Evolutionary conservation across 1,284 basidiomycete genomes (phyloP).

Genomic region (Hypsizygus ulmarius): DNA sequence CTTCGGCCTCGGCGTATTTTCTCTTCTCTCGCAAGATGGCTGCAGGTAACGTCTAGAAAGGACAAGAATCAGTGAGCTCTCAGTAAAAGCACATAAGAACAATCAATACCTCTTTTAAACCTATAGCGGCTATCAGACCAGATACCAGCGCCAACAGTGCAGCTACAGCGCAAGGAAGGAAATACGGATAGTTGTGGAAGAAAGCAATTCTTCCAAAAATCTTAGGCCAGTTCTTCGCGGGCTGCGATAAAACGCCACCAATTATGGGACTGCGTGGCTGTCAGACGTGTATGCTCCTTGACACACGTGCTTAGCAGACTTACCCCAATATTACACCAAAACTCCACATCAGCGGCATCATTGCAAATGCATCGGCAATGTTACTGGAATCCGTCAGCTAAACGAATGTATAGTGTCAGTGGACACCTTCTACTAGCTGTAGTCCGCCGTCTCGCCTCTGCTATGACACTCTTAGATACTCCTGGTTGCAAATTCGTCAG

Average conservation of each 20-base stretch:
- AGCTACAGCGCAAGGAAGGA: conserved; percentile 49
- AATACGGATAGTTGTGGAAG: conserved; percentile 50
- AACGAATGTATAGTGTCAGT: background rate
- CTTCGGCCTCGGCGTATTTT: conserved; percentile 9
- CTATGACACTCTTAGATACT: conserved; percentile 44
- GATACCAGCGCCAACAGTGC: conserved; percentile 27
- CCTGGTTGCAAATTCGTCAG: conserved; percentile 7
- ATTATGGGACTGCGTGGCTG: conserved; percentile 37
- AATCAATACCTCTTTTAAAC: conserved; percentile 35
- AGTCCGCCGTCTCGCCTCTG: conserved; percentile 30
- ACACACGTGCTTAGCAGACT: background rate
- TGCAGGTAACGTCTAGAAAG: conserved; percentile 21
- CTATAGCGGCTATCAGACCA: conserved; percentile 25
- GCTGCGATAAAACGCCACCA: conserved; percentile 45
- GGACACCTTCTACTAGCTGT: background rate
- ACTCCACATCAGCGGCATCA: conserved; percentile 47
- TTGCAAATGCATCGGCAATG: conserved; percentile 43
- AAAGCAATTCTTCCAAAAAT: conserved; percentile 40
- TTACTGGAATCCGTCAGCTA: conserved; percentile 44
- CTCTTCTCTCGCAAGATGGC: conserved; percentile 13
- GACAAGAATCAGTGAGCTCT: background rate
- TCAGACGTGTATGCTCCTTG: background rate
- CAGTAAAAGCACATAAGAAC: conserved; percentile 4
- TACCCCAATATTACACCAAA: conserved; percentile 44
- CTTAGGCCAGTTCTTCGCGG: conserved; percentile 42